These are phyloP conservation scores for Trichoderma sp. DNA, from an alignment of 2,329 filamentous ascomycete species.

Conservation along the genomic window DNA sequence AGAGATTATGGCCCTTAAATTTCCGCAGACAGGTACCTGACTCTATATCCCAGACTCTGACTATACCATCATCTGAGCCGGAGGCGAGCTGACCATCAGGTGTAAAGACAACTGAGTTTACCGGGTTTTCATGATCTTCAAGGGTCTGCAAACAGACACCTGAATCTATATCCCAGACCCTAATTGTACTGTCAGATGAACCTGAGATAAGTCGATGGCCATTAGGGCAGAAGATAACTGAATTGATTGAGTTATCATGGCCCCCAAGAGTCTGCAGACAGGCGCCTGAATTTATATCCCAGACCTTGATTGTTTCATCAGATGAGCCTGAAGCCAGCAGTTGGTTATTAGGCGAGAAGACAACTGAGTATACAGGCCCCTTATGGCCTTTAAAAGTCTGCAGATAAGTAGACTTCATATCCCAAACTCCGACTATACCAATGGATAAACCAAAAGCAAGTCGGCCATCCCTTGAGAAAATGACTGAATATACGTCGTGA, in stretches of 20 bases:
- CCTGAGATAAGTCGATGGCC: not conserved
- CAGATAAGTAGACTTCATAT: not conserved
- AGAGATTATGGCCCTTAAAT: not conserved
- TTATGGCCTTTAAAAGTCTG: not conserved
- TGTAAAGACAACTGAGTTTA: not conserved
- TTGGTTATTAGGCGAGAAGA: not conserved
- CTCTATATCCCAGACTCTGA: not conserved
- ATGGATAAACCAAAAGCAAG: not conserved
- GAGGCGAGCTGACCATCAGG: not conserved
- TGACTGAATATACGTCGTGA: not conserved
- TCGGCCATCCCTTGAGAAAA: not conserved
- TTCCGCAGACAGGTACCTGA: not conserved
- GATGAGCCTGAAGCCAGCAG: not conserved
- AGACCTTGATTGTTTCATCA: not conserved
- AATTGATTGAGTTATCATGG: not conserved
- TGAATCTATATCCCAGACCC: not conserved
- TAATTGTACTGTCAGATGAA: not conserved
- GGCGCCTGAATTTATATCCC: not conserved
- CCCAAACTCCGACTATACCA: not conserved
- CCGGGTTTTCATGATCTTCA: fast-evolving
- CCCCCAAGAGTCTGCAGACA: not conserved
- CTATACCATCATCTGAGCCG: not conserved
- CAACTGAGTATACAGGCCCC: not conserved
- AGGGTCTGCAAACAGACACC: not conserved
- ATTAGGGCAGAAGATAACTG: constrained; percentile 7